Base-by-base conservation (phyloP, 2,329 filamentous ascomycete species). In the Dendryphion nanum region DNA sequence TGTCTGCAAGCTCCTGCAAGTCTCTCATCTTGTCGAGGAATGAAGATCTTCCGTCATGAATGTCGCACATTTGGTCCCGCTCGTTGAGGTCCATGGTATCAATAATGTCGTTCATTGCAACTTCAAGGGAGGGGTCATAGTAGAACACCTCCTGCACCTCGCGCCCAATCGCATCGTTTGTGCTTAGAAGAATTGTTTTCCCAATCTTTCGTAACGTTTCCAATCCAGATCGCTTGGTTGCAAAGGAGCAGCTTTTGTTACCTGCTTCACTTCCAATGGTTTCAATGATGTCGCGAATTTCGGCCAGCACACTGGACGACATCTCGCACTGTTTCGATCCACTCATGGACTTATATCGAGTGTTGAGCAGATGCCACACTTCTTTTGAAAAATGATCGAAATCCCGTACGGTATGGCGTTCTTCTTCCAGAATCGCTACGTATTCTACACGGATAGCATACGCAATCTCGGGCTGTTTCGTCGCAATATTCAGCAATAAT, bases 201-300 rank as follows among this genome's bases (percentile, higher is more conserved):
- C 28, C 39, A 33, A 41, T 38, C 35, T 41, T 41, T 4, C 39
- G 18, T 16, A 41, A 18, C 29, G 39, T 41, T 17, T 37, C 39
- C 19, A 41, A 18, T 10, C 34, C 39, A 2, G 39, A 41, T 21
- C 24, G 28, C 20, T 33, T 41, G 16, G 39, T 33, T n/a, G 28
- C 39, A 21, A 41, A 37, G 7, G 29, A 37, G 16, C 16, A 15
- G 5, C 15, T 3, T 18, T 19, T 10, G 3, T 7, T 21, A 4
- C 34, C 35, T 3, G 39, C 39, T 8, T 33, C 12, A 3, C 33
- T 15, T 3, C 30, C 40, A 30, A 42, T 42, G 12, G 6, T 4
- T 7, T 24, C 13, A n/a, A 37, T 33, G 7, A 12, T 28, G 16
- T 28, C 30, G 20, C n/a, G 8, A 12, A 37, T 30, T 12, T 28